A percentile compares a stretch with the other conserved stretches of the same genome.
phyloP scores from a whole-genome alignment of 129 eudicot genomes.

The Glebionis coronaria region DNA sequence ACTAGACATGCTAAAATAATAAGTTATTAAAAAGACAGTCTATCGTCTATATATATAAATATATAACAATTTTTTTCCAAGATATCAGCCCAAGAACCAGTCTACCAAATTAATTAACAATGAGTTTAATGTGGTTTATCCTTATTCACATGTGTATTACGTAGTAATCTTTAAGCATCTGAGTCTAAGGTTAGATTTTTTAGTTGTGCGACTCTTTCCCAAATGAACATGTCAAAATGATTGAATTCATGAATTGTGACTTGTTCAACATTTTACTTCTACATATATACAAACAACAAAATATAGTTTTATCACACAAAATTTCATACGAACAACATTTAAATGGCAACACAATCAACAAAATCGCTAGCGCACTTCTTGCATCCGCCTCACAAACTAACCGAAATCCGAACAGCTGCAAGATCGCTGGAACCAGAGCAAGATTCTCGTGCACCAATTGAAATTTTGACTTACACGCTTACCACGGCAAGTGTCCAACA shows the following conservation, averaged over 20 bases:
- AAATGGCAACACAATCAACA: neutral
- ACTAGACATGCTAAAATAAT: too few relatives aligned
- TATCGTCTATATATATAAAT: too few relatives aligned
- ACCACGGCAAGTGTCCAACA: slow-evolving; percentile 16
- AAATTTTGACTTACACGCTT: slow-evolving; percentile 15
- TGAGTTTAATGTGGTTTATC: too few relatives aligned
- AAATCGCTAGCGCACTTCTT: too few relatives aligned
- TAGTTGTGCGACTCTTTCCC: neutral
- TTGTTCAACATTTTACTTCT: neutral
- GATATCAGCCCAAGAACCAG: too few relatives aligned
- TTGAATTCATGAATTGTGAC: neutral
- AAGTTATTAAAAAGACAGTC: too few relatives aligned
- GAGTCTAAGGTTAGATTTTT: too few relatives aligned
- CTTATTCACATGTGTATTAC: too few relatives aligned
- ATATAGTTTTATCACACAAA: neutral
- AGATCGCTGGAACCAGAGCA: slow-evolving; percentile 11
- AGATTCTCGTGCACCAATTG: slow-evolving; percentile 23
- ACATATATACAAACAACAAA: slow-evolving; percentile 1
- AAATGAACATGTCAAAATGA: neutral
- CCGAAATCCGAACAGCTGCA: slow-evolving; percentile 13
- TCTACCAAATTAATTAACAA: too few relatives aligned
- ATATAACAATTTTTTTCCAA: too few relatives aligned
- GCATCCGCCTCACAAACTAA: slow-evolving; percentile 18
- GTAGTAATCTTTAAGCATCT: too few relatives aligned
- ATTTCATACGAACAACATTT: neutral